Conservation (phyloP, 176 grass and related monocot species). For the Aegilops longissima region DNA sequence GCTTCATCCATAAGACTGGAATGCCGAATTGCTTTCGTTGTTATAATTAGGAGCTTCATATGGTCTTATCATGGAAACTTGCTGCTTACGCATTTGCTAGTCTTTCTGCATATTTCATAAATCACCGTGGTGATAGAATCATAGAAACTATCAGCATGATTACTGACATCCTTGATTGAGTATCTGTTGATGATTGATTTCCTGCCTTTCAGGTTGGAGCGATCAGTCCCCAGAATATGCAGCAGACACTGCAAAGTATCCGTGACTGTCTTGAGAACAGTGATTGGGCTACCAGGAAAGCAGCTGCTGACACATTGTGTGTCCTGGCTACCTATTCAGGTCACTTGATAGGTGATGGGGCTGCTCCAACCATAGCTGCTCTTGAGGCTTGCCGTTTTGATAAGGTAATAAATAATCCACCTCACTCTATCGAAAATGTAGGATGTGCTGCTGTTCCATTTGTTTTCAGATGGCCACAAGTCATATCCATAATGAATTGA, state of each 20-base stretch:
- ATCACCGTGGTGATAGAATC: conserved; percentile 14
- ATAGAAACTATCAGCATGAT: neutral
- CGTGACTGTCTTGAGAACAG: conserved; percentile 90
- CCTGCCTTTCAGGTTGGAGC: conserved; percentile 84
- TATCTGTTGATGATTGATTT: conserved; percentile 7
- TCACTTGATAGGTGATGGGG: conserved; percentile 77
- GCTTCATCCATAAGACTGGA: conserved; percentile 3
- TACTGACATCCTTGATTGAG: conserved; percentile 12
- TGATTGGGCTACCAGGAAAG: conserved; percentile 95
- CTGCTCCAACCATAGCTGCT: conserved; percentile 62
- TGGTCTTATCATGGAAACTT: conserved; percentile 2
- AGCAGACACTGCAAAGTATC: conserved; percentile 75
- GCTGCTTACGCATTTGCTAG: neutral
- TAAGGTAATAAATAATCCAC: conserved; percentile 62
- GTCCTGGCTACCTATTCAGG: conserved; percentile 70
- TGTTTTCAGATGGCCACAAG: conserved; percentile 18
- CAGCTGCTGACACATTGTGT: conserved; percentile 87
- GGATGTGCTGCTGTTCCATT: conserved; percentile 8
- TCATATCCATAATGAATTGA: neutral
- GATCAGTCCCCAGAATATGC: conserved; percentile 84
- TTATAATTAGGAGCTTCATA: conserved; percentile 13
- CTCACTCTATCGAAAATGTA: neutral
- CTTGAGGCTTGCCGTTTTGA: conserved; percentile 97
- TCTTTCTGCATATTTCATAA: conserved; percentile 10
- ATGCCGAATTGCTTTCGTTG: neutral